A percentile compares a stretch with the other conserved stretches of the same genome.
These are phyloP conservation scores for Xylariales sp. DNA, from an alignment of 2,329 filamentous ascomycete genomes.

Conservation along the genomic window DNA sequence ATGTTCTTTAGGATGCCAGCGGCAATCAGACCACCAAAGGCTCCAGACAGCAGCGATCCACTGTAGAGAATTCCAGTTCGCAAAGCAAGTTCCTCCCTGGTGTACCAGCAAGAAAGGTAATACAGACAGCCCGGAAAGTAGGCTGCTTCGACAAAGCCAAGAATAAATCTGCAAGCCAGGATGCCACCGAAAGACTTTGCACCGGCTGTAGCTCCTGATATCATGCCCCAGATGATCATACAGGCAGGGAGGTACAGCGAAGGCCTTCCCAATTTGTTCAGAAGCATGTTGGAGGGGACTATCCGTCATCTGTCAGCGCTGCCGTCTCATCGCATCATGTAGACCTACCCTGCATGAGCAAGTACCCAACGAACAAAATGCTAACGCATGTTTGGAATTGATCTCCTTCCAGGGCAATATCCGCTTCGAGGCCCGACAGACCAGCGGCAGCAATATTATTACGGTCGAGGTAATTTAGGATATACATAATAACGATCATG, in stretches of 20 bases:
- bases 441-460: slow-evolving; percentile 42
- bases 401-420: slow-evolving; percentile 29
- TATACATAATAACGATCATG: slow-evolving; percentile 6
- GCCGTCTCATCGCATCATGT: too few species aligned
- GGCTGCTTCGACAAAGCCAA: slow-evolving; percentile 39
- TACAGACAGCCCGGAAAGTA: slow-evolving; percentile 44
- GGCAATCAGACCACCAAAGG: slow-evolving; percentile 50
- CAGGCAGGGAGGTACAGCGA: slow-evolving; percentile 35
- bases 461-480: slow-evolving; percentile 21
- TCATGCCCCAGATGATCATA: slow-evolving; percentile 37
- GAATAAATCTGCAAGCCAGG: slow-evolving; percentile 32
- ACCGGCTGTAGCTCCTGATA: slow-evolving; percentile 35
- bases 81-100: slow-evolving; percentile 47
- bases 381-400: slow-evolving; percentile 30
- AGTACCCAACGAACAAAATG: slow-evolving; percentile 26
- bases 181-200: slow-evolving; percentile 31
- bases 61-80: slow-evolving; percentile 50
- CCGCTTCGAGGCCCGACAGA: slow-evolving; percentile 33
- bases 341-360: slow-evolving; percentile 21
- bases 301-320: not conserved
- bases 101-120: slow-evolving; percentile 52
- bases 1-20: slow-evolving; percentile 51
- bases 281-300: slow-evolving; percentile 34
- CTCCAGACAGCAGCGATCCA: slow-evolving; percentile 52
- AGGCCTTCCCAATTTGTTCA: slow-evolving; percentile 37